Conservation (phyloP, 257 asterid genomes). For the Scutellaria minor region DNA sequence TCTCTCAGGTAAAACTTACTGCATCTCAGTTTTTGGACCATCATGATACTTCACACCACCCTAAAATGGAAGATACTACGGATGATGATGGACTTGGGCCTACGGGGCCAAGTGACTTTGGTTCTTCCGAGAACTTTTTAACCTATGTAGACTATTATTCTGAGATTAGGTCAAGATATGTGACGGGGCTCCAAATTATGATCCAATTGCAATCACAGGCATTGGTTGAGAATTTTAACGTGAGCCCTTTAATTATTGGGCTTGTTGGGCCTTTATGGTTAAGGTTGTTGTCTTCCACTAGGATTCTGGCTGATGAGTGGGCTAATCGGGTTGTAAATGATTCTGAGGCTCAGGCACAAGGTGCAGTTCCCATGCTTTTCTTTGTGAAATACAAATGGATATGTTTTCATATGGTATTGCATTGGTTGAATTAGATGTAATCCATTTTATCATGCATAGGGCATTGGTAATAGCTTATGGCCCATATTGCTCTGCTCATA, state of each 20-base stretch:
- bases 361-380: constrained; percentile 35
- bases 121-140: constrained; percentile 36
- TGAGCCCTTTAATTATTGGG: constrained; percentile 68
- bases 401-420: constrained; percentile 15
- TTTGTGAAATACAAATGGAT: constrained; percentile 6
- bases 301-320: constrained; percentile 72
- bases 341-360: constrained; percentile 67
- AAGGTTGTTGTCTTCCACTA: constrained; percentile 60
- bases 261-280: constrained; percentile 72
- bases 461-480: too few species aligned
- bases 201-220: constrained; percentile 78
- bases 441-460: too few species aligned
- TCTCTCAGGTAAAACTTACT: constrained; percentile 48
- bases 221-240: constrained; percentile 71
- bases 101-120: constrained; percentile 64
- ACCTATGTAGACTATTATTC: constrained; percentile 56
- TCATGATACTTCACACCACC: constrained; percentile 31
- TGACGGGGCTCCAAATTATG: constrained; percentile 70
- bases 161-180: constrained; percentile 62
- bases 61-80: constrained; percentile 25
- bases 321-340: constrained; percentile 61
- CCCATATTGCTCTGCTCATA: not conserved
- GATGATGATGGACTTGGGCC: constrained; percentile 56
- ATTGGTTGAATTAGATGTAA: not conserved
- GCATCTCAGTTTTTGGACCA: constrained; percentile 50